Conservation (phyloP, 2,329 filamentous ascomycete species). For the Neonectria coccinea region DNA sequence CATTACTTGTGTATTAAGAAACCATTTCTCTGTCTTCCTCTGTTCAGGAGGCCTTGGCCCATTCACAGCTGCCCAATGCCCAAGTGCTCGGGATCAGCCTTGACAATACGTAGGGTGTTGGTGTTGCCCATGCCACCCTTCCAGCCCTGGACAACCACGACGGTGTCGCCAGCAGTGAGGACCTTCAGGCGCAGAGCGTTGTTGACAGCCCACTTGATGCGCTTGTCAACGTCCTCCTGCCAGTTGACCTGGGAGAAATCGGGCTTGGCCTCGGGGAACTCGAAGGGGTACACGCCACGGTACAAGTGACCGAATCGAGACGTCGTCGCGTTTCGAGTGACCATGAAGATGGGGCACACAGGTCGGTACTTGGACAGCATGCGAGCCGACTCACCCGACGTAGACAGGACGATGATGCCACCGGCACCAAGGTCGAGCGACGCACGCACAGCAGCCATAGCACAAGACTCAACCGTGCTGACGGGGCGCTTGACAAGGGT, state of each 20-base stretch:
- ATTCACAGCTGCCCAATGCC: constrained; percentile 61
- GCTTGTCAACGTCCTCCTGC: constrained; percentile 98
- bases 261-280: constrained; percentile 92
- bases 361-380: constrained; percentile 98
- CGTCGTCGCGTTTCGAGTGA: constrained; percentile 86
- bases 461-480: constrained; percentile 90
- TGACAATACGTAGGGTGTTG: constrained; percentile 79
- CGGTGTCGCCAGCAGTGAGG: constrained; percentile 76
- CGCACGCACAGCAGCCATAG: constrained; percentile 95
- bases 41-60: constrained; percentile 26
- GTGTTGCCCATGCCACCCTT: constrained; percentile 93
- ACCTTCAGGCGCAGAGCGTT: constrained; percentile 87
- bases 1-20: constrained; percentile 48
- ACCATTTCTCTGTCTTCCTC: constrained; percentile 33
- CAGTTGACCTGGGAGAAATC: constrained; percentile 94
- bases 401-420: constrained; percentile 95
- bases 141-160: constrained; percentile 91
- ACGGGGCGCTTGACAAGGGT: constrained; percentile 85
- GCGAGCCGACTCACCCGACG: constrained; percentile 93
- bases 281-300: constrained; percentile 97
- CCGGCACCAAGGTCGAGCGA: constrained; percentile 96
- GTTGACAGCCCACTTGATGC: constrained; percentile 96
- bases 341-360: constrained; percentile 99
- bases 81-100: constrained; percentile 69
- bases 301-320: constrained; percentile 95